Evolutionary conservation across 164 flowering plant species (phyloP).

Genomic region (Berberis thunbergii): DNA sequence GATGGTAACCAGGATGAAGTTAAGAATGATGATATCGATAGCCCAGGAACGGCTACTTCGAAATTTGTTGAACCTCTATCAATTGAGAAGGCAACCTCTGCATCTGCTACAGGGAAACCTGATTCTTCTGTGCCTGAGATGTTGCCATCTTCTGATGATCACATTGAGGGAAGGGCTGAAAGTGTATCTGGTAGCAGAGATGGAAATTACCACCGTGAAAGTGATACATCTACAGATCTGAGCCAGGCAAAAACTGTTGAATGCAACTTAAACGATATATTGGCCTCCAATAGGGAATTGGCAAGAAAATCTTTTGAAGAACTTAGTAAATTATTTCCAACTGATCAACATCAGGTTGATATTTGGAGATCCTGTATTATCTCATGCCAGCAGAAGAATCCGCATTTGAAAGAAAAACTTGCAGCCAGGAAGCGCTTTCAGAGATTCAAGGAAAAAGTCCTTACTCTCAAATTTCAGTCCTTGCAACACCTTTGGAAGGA

Average conservation of each 20-base stretch:
- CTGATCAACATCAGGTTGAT: conserved; percentile 15
- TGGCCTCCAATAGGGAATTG: conserved; percentile 47
- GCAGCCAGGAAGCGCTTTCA: conserved; percentile 30
- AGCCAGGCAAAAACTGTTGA: conserved; percentile 10
- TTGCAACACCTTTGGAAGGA: conserved; percentile 75
- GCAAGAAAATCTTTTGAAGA: conserved; percentile 46
- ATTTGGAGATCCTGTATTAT: conserved; percentile 6
- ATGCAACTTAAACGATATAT: conserved; percentile 13
- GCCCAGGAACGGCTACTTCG: conserved; percentile 73
- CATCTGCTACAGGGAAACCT: conserved; percentile 10
- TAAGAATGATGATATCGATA: conserved; percentile 48
- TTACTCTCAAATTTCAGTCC: conserved; percentile 62
- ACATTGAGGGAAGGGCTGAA: conserved; percentile 5
- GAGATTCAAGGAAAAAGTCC: conserved; percentile 62
- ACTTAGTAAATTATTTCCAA: conserved; percentile 41
- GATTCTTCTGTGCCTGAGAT: conserved; percentile 7
- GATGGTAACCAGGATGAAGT: conserved; percentile 14
- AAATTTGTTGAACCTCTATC: conserved; percentile 32
- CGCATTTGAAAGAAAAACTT: conserved; percentile 35
- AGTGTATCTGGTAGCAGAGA: conserved; percentile 6
- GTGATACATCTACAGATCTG: conserved; percentile 1
- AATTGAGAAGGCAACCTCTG: conserved; percentile 12
- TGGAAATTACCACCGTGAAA: conserved; percentile 8
- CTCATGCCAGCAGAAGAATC: conserved; percentile 14
- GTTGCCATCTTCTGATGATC: background rate